Evolutionary conservation across 148 eudicot species (phyloP).

Genomic region (Pharnaceum exiguum): DNA sequence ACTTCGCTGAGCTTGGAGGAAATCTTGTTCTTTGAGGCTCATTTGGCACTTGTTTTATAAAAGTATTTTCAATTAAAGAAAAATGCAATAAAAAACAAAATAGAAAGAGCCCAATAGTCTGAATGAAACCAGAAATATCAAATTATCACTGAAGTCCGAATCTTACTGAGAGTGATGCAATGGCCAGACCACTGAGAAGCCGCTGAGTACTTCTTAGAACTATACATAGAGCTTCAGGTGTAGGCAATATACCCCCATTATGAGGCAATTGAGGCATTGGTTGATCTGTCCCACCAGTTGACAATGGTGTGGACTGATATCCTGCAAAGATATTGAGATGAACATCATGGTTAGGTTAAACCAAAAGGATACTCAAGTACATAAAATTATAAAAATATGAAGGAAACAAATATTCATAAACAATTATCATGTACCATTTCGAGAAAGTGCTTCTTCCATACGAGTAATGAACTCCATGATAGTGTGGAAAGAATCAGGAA

Average conservation of each 20-base stretch:
- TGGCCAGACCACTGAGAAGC: conserved; percentile 58
- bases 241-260: conserved; percentile 56
- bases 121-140: background rate
- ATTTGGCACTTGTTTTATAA: too few species aligned
- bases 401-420: background rate
- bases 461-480: conserved; percentile 76
- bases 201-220: conserved; percentile 67
- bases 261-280: conserved; percentile 44
- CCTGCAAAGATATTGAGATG: conserved; percentile 26
- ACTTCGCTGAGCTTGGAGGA: too few species aligned
- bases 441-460: conserved; percentile 78
- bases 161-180: conserved; percentile 72
- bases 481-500: conserved; percentile 86
- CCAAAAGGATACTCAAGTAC: background rate
- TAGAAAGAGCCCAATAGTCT: background rate
- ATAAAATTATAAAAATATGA: background rate
- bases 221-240: conserved; percentile 59
- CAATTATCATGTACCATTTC: conserved; percentile 60
- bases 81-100: background rate
- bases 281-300: conserved; percentile 28
- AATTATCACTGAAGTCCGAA: background rate
- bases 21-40: too few species aligned
- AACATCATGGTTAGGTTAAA: background rate
- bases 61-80: background rate
- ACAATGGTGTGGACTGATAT: conserved; percentile 40